Evolutionary conservation across 2,329 filamentous ascomycete species (phyloP).

Genomic region (Cercospora sesami): DNA sequence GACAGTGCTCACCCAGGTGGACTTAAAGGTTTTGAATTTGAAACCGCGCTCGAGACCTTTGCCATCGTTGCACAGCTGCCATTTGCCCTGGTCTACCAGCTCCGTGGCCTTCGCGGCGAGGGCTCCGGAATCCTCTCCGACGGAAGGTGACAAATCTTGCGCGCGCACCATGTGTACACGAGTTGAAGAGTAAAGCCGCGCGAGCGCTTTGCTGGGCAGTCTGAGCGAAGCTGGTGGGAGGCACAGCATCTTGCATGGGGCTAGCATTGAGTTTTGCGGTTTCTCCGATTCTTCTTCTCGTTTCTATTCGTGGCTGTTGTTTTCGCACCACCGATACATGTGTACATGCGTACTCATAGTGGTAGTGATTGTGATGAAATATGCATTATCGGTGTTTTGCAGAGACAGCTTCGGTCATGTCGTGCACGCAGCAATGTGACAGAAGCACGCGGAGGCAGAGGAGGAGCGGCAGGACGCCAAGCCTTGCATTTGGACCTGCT

Average conservation of each 20-base stretch:
- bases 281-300: constrained; percentile 1
- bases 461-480: neutral
- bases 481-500: neutral
- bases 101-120: constrained; percentile 28
- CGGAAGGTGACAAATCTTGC: constrained; percentile 27
- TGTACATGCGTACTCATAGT: neutral
- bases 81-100: constrained; percentile 35
- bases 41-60: constrained; percentile 40
- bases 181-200: constrained; percentile 13
- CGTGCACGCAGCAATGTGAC: neutral
- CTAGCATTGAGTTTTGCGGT: neutral
- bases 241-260: constrained; percentile 12
- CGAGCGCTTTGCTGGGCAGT: neutral
- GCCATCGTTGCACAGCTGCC: constrained; percentile 37
- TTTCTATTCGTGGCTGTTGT: neutral
- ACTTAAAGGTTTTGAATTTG: constrained; percentile 43
- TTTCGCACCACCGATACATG: neutral
- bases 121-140: constrained; percentile 24
- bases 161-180: constrained; percentile 19
- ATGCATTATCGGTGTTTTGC: neutral
- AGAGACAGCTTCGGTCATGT: neutral
- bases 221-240: neutral
- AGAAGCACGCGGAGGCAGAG: neutral
- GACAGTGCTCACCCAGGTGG: constrained; percentile 40
- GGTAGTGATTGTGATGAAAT: neutral